Evolutionary conservation across 306 rosid species (phyloP).

Genomic region (Alnus glutinosa): DNA sequence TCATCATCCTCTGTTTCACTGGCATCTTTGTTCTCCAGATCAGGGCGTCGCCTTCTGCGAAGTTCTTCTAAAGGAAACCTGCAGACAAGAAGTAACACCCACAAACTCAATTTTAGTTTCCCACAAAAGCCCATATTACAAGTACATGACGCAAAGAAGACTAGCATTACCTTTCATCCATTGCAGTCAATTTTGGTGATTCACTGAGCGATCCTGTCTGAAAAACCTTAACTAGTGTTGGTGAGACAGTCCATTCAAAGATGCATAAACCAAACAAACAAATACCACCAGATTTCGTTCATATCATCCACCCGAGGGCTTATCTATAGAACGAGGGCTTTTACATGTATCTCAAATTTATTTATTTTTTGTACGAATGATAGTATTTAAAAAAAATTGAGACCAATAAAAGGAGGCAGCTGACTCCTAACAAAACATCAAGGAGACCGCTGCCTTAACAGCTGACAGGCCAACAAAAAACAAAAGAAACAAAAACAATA

Average conservation of each 20-base stretch:
- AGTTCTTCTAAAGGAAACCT: constrained; percentile 73
- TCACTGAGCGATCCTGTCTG: constrained; percentile 50
- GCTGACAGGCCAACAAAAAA: neutral
- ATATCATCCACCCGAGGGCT: neutral
- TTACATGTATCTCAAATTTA: neutral
- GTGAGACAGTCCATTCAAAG: neutral
- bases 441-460: no score
- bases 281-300: neutral
- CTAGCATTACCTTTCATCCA: constrained; percentile 52
- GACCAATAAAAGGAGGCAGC: no score
- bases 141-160: neutral
- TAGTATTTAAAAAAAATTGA: no score
- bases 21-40: constrained; percentile 62
- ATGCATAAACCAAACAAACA: neutral
- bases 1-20: constrained; percentile 87
- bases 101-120: constrained; percentile 8
- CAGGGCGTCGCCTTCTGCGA: constrained; percentile 26
- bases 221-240: constrained; percentile 20
- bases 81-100: constrained; percentile 21
- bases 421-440: no score
- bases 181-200: constrained; percentile 38
- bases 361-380: neutral
- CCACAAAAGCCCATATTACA: neutral
- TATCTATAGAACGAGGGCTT: neutral
- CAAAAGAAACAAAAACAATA: neutral